Evolutionary conservation across 345 rosid species (phyloP), one percentile per base, ranked within the genome.

Genomic region (Mangifera indica): DNA sequence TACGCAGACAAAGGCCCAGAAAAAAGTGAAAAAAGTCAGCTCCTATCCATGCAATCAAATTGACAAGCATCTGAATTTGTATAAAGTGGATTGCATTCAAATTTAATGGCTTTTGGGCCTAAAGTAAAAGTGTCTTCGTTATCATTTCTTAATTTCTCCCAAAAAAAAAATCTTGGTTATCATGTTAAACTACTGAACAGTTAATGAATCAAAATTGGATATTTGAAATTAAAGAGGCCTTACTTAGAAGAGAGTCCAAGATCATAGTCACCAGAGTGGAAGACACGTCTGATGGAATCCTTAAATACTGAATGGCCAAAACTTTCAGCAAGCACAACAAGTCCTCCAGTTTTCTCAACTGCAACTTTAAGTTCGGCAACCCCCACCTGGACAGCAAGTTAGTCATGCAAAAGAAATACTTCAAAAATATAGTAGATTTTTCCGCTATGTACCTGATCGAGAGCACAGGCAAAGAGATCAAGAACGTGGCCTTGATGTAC

Each of bases 321-420:
- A 83, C 99, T 95, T 84, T 95, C 99, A 60, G 99, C 91, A 81
- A 95, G 99, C 83, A 92, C 97, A 60, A 95, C 94, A 77, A 92
- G 87, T 15, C 99, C 99, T 63, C 99, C 98, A 24, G 98, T 91
- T 85, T 82, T 85, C 81, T 95, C 99, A 60, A 95, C 87, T 29
- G 93, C 93, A 78, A 95, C 90, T 91, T 86, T 92, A 61, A 95
- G 86, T 84, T 95, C 99, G 55, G 97, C 93, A 79, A 95, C 82
- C 58, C 99, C 99, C 48, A 95, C 98, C 99, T 92, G 79, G 64
- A 45, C 32, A 61, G 24, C 53, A 67, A 69, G 20, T 63, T 32
- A 44, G 26, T n/a, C 8, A 42, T 32, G 66, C 63, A 24, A 32
- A 24, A 40, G 32, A 69, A 67, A 40, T 37, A 37, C 42, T 37